Base-by-base conservation (phyloP, 345 rosid species). In the Brassica rapa region DNA sequence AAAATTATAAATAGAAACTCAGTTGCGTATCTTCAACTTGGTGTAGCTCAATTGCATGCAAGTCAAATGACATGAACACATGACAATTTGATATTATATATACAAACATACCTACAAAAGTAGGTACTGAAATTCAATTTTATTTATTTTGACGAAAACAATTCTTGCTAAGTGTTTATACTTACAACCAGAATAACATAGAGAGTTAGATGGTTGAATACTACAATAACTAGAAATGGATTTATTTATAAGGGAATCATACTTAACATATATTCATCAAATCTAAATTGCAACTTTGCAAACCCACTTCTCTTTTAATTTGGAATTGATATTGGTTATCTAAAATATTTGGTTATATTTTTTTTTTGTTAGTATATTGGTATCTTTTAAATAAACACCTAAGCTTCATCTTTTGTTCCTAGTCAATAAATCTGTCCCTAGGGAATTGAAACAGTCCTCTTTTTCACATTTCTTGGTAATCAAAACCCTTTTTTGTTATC, bases 361-460 rank as follows among this genome's bases (percentile, higher is more conserved):
- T 43, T 43, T 11, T 9, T 10, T 41, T 41, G 49, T 41, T 41
- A 41, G 14, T 41, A 41, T 10, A 41, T 10, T 41, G 49, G 14
- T 10, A 41, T 41, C 14, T 9, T 41, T 41, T 41, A 41, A 41
- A 41, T 41, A 41, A 41, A 41, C 32, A 30, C 6, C 33, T 32
- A 33, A 62, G 43, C 15, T 46, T 56, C 11, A 1, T 41, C n/a
- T 66, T 72, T 72, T 72, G 77, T 66, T 66, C 73, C 68, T 67
- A 79, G 78, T 68, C 64, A 67, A 79, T 79, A 73, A 79, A 79
- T 78, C 0, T 30, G 53, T 79, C 70, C 64, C 62, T 79, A 62
- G 75, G 78, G 75, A 79, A 74, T 62, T 68, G 82, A 65, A 79
- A 79, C 78, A 74, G 73, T 79, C 82, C 82, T 79, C 82, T 73